A percentile compares a stretch with the other conserved stretches of the same genome.
Evolutionary conservation across 352 stramenopile species (phyloP).

Genomic region (Pythium graminicola): DNA sequence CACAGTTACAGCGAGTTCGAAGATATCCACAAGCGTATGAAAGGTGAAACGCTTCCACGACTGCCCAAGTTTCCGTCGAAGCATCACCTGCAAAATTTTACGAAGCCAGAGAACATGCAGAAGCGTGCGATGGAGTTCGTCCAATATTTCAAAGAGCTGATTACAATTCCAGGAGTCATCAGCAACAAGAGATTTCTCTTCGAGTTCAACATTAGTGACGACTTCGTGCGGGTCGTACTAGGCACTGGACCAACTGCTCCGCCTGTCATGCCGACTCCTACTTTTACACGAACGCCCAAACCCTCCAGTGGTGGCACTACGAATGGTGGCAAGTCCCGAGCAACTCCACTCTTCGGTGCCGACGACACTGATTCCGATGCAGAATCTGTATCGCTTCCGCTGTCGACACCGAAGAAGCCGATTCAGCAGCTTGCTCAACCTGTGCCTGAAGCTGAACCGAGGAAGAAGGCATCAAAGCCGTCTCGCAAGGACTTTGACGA

Average conservation of each 20-base stretch:
- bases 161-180: slow-evolving; percentile 40
- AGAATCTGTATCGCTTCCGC: slow-evolving; percentile 39
- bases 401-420: slow-evolving; percentile 13
- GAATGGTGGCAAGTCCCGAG: slow-evolving; percentile 13
- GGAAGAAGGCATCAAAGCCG: slow-evolving; percentile 20
- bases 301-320: not conserved
- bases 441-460: slow-evolving; percentile 12
- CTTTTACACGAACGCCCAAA: not conserved
- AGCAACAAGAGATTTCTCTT: slow-evolving; percentile 57
- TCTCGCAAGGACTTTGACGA: slow-evolving; percentile 24
- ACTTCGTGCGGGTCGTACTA: slow-evolving; percentile 30
- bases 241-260: slow-evolving; percentile 16
- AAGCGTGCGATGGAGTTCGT: slow-evolving; percentile 78
- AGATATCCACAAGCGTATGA: slow-evolving; percentile 52
- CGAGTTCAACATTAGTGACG: slow-evolving; percentile 51
- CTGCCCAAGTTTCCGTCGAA: slow-evolving; percentile 79
- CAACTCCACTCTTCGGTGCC: slow-evolving; percentile 46
- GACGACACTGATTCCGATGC: slow-evolving; percentile 55
- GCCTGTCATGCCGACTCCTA: not conserved
- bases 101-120: slow-evolving; percentile 79
- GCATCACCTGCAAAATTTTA: slow-evolving; percentile 67
- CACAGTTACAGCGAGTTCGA: slow-evolving; percentile 71
- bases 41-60: slow-evolving; percentile 22
- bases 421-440: not conserved
- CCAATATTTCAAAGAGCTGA: slow-evolving; percentile 63